Base-by-base conservation (phyloP, 805 yeast species). In the Hanseniaspora mollemarum region DNA sequence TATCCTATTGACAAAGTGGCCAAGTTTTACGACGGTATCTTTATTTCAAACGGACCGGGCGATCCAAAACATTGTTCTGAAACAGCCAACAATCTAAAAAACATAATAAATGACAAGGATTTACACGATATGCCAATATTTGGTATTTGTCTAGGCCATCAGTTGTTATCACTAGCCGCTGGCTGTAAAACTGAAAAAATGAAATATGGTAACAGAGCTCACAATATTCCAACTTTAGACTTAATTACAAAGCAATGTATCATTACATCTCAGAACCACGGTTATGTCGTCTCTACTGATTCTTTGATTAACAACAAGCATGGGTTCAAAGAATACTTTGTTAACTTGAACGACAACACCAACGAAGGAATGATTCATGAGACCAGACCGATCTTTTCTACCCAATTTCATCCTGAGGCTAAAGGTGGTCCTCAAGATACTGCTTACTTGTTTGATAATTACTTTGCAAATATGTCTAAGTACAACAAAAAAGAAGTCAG, bases 371-470 rank as follows among this genome's bases (percentile, higher is more conserved):
- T 92, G 95, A 82, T 80, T 60, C 98, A 92, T 68, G 75, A 71
- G 52, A 63, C 77, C 36, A 82, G 78, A 66, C 99, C 99, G 48
- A 84, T 90, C 51, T 92, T 90, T 71, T 86, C 96, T 35, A 87
- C 96, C 2, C 98, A 92, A 69, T 92, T 92, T 76, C 99, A 92
- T 67, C 99, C 99, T 44, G 99, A 92, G 69, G 97, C 98, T 53
- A 90, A 87, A 71, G 97, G 98, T 60, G 99, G 99, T 59, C 99
- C 99, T 53, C 75, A 83, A 61, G 99, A 92, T 68, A 84, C 96
- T 13, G 76, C 87, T 2, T 86, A 79, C 69, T 72, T 92, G 67
- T 92, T 92, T 60, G 97, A 92, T 72, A 86, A 80, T 67, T 92
- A 85, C 69, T 80, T 92, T 60, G 76, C 71, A 35, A 73, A 81